A percentile compares a stretch with the other conserved stretches of the same genome.
Evolutionary conservation across 1,284 basidiomycete species (phyloP).

Genomic region (Moesziomyces aphidis): DNA sequence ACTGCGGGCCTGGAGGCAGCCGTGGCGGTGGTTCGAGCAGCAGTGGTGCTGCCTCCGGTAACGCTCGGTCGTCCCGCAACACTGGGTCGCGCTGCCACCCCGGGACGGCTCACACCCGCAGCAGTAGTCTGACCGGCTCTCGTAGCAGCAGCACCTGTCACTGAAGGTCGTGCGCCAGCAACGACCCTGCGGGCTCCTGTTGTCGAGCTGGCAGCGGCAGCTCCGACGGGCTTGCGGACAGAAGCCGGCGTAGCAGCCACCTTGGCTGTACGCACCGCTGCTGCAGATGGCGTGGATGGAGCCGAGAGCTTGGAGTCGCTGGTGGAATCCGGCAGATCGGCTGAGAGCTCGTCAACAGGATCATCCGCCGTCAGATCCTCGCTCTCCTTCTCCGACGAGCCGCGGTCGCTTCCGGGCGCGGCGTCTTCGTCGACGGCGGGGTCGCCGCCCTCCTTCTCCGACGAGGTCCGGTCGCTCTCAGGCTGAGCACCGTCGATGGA

Average conservation of each 20-base stretch:
- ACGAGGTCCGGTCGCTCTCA: slow-evolving; percentile 36
- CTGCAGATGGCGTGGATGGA: slow-evolving; percentile 18
- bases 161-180: slow-evolving; percentile 28
- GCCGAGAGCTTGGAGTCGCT: slow-evolving; percentile 11
- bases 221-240: slow-evolving; percentile 2
- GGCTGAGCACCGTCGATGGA: slow-evolving; percentile 20
- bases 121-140: slow-evolving; percentile 10
- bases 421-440: slow-evolving; percentile 4
- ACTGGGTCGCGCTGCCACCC: slow-evolving; percentile 12
- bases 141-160: slow-evolving; percentile 14
- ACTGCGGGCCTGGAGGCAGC: slow-evolving; percentile 8
- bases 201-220: slow-evolving; percentile 9
- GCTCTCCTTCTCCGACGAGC: slow-evolving; percentile 5
- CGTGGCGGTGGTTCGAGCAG: slow-evolving; percentile 5
- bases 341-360: not conserved
- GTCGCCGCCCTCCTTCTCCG: slow-evolving; percentile 43
- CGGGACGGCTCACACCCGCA: not conserved
- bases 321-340: slow-evolving; percentile 1
- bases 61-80: slow-evolving; percentile 26
- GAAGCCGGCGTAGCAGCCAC: slow-evolving; percentile 5
- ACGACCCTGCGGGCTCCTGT: slow-evolving; percentile 28
- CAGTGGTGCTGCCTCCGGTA: slow-evolving; percentile 3
- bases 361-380: not conserved
- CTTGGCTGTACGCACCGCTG: slow-evolving; percentile 5
- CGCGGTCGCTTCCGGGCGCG: slow-evolving; percentile 6